phyloP scores from a whole-genome alignment of 192 early-diverging fungal species.

The Chytriomyces sp. region DNA sequence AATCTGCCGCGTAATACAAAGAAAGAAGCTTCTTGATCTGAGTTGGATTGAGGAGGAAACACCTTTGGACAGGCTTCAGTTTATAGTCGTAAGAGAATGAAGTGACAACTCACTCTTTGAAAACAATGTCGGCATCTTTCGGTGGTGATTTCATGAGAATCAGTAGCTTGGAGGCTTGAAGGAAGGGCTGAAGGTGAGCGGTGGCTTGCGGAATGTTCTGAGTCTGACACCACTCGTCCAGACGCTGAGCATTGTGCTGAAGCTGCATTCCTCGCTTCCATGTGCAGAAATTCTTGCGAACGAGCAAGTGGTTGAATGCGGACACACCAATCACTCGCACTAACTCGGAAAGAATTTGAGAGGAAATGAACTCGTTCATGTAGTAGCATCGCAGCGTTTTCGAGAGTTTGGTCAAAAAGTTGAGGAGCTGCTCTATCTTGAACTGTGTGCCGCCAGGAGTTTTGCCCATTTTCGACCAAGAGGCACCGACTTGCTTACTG shows the following conservation, averaged over 20 bases:
- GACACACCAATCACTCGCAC: constrained; percentile 91
- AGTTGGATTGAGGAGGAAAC: constrained; percentile 90
- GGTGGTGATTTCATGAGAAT: constrained; percentile 89
- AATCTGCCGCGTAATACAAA: constrained; percentile 93
- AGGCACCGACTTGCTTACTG: constrained; percentile 83
- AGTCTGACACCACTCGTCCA: constrained; percentile 99
- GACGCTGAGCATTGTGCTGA: constrained; percentile 93
- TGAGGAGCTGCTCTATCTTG: constrained; percentile 93
- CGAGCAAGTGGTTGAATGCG: constrained; percentile 96
- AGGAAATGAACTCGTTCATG: constrained; percentile 85
- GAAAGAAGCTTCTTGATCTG: constrained; percentile 99
- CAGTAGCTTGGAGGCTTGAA: constrained; percentile 95
- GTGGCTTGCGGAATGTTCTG: constrained; percentile 73
- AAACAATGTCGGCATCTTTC: constrained; percentile 94
- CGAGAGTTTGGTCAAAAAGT: constrained; percentile 92
- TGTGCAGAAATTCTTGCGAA: constrained; percentile 97
- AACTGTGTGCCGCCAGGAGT: constrained; percentile 76
- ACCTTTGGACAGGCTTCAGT: constrained; percentile 37
- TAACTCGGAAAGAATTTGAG: constrained; percentile 93
- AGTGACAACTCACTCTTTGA: constrained; percentile 69
- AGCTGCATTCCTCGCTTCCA: constrained; percentile 99
- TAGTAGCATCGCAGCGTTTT: constrained; percentile 97
- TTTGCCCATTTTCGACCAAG: constrained; percentile 86
- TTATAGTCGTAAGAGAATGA: not conserved
- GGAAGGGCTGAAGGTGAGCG: constrained; percentile 87